Base-by-base conservation (phyloP, 1,139 yeast genomes). In the Magnusiomyces clavatus region DNA sequence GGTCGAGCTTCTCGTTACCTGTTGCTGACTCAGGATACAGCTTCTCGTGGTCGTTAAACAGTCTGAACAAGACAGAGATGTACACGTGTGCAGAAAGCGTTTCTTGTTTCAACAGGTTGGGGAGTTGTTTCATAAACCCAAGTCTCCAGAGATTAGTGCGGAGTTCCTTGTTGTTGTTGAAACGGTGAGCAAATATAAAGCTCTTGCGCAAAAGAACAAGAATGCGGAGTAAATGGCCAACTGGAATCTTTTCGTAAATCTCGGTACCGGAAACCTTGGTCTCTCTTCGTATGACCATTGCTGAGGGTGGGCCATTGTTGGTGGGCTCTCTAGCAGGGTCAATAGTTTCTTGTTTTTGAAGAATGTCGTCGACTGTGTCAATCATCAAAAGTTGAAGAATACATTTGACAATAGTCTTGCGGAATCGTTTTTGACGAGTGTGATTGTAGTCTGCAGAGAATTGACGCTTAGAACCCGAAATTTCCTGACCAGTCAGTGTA, bases 51-150 rank as follows among this genome's bases (percentile, higher is more conserved):
- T 86, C 90, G 60, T 88, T 79, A 66, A 87, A 89, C 67, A 92
- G 73, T 60, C 85, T 77, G 74, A 92, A 86, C 75, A 87, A 76
- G 48, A 89, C 78, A 59, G 84, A 83, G 58, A 92, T 81, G 66
- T 83, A 86, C 1, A 89, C 95, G 1, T 95, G 92, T 1, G 96
- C 85, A 0, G 97, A 81, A 20, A 89, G 82, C 0, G 95, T 83
- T 67, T 94, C 98, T 68, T 94, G 98, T 61, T 87, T 86, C 60
- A 90, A 73, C 60, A 94, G 72, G 63, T 92, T 94, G 20, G 99
- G 98, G 56, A 90, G 76, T 64, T 92, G 85, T 63, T 88, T 95
- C 70, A 90, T 92, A 39, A 89, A 83, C 1, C 97, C 96, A 10
- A 94, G 88, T 63, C 88, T 86, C 83, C 95, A 90, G 48, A 94